phyloP scores from a whole-genome alignment of 129 eudicot genomes.

The Glebionis coronaria region DNA sequence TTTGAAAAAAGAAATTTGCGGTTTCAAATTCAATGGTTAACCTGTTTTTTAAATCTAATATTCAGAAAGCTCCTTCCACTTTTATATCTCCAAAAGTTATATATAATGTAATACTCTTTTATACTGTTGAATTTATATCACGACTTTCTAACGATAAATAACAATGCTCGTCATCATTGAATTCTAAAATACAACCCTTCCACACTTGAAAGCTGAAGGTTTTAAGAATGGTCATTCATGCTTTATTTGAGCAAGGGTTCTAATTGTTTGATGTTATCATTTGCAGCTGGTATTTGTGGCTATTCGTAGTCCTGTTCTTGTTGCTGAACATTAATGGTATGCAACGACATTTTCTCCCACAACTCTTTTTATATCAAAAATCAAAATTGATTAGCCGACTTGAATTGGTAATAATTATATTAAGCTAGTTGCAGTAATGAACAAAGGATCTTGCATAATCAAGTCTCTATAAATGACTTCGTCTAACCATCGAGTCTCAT shows the following conservation, averaged over 20 bases:
- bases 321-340: constrained; percentile 68
- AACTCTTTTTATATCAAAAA: background rate
- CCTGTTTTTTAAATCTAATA: too few relatives aligned
- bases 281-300: constrained; percentile 90
- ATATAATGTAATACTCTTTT: too few relatives aligned
- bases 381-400: background rate
- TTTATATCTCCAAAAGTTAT: too few relatives aligned
- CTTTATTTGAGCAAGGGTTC: background rate
- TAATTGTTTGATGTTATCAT: background rate
- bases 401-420: too few relatives aligned
- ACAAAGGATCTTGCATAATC: background rate
- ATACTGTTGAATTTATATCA: too few relatives aligned
- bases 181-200: background rate
- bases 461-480: background rate
- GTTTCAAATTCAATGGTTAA: too few relatives aligned
- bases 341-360: constrained; percentile 15
- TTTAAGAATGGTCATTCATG: background rate
- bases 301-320: constrained; percentile 65
- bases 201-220: background rate
- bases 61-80: too few relatives aligned
- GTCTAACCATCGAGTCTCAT: background rate
- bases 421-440: background rate
- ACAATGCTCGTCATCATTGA: background rate
- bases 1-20: too few relatives aligned
- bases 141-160: background rate